These are phyloP conservation scores for Irpex sp. DNA, from an alignment of 1,284 basidiomycete species.

Conservation along the genomic window DNA sequence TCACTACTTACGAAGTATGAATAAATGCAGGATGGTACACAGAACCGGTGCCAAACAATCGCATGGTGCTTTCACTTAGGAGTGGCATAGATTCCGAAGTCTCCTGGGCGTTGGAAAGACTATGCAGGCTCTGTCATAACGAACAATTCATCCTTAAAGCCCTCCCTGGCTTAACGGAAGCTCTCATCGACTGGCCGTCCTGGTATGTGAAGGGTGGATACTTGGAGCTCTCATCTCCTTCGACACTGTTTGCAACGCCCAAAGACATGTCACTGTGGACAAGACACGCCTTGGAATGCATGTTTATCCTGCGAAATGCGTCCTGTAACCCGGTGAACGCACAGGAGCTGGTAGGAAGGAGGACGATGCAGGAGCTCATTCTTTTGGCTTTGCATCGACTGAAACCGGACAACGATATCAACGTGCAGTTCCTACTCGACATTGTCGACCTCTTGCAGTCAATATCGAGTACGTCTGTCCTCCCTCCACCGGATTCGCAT, in stretches of 20 bases:
- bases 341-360: conserved; percentile 51
- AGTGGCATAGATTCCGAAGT: conserved; percentile 76
- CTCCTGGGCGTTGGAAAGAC: conserved; percentile 77
- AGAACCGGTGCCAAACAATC: conserved; percentile 65
- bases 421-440: conserved; percentile 66
- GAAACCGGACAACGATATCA: conserved; percentile 51
- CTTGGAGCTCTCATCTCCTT: conserved; percentile 35
- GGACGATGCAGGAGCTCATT: conserved; percentile 58
- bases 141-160: conserved; percentile 66
- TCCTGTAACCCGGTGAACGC: conserved; percentile 64
- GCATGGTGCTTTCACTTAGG: conserved; percentile 77
- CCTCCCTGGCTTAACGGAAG: conserved; percentile 75
- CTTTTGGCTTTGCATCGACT: conserved; percentile 55
- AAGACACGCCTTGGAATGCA: conserved; percentile 69
- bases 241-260: conserved; percentile 52
- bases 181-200: conserved; percentile 77
- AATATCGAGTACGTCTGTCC: conserved; percentile 25
- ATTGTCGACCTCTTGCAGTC: conserved; percentile 59
- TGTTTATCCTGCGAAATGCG: conserved; percentile 77
- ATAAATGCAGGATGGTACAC: conserved; percentile 70
- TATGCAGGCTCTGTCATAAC: conserved; percentile 72
- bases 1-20: conserved; percentile 5
- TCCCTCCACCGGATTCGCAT: conserved; percentile 26
- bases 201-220: conserved; percentile 64
- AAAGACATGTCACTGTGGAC: conserved; percentile 49